Base-by-base conservation (phyloP, 2,329 filamentous ascomycete species). In the Dactylonectria macrodidyma region DNA sequence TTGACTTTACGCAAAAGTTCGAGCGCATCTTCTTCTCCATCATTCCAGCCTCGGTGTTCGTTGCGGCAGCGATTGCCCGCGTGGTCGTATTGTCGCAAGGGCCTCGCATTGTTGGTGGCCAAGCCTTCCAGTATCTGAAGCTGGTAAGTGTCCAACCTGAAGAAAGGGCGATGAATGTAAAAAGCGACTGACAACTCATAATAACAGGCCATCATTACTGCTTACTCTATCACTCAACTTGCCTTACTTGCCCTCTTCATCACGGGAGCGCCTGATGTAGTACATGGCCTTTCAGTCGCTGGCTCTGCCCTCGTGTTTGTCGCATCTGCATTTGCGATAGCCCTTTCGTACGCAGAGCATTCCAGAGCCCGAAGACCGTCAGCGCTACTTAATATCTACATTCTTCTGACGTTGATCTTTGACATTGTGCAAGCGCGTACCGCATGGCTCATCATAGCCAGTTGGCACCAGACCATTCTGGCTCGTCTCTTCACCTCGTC, bases 1-100 rank as follows among this genome's bases (percentile, higher is more conserved):
- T 87, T 62, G 85, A 87, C 71, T 86, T 87, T 64, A 87, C 85
- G 1, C 75, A 87, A 57, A 80, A 79, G 33, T 87, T 88, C 61
- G 85, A 87, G 72, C 78, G 82, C 22, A 77, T 85, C 4, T 79
- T 87, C 57, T 78, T 87, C n/a, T 79, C 81, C 1, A 78, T 86
- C 9, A 73, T 84, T 3, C 85, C 85, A 0, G 75, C 81, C 0
- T 71, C 79, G 1, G 59, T 84, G 0, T 85, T 86, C 47, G 68
- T 84, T 12, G 68, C 79, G 0, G 59, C 80, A 1, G 79, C 81
- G 0, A 36, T 81, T 52, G 73, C 78, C 14, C 77, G 84, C 0
- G 68, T 81, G 1, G 59, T 78, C 1, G 71, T 79, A 1, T 68
- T 86, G 8, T 62, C 68, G 1, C 73, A 78, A 7, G 74, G 73